Evolutionary conservation across 805 yeast genomes (phyloP).

Genomic region (Nakazawaea wyomingensis): DNA sequence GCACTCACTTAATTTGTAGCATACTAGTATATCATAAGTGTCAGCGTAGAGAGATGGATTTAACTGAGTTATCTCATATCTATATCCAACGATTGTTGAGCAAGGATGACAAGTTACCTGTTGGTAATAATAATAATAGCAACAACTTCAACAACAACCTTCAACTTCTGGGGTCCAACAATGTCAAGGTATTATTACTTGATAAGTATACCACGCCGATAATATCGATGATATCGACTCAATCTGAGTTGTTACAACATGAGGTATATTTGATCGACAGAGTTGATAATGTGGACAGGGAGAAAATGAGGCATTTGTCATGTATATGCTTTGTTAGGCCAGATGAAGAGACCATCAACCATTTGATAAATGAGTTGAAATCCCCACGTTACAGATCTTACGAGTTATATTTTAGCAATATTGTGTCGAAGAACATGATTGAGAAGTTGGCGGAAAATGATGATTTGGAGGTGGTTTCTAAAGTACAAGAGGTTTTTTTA

Average conservation of each 20-base stretch:
- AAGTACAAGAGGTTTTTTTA: constrained; percentile 78
- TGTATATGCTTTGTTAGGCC: constrained; percentile 82
- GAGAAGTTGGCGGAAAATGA: constrained; percentile 90
- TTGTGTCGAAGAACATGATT: constrained; percentile 67
- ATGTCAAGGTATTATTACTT: constrained; percentile 69
- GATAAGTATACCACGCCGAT: constrained; percentile 78
- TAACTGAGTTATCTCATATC: constrained; percentile 39
- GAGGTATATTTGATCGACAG: constrained; percentile 83
- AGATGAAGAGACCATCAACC: constrained; percentile 52
- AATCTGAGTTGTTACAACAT: constrained; percentile 72
- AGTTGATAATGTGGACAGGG: constrained; percentile 55
- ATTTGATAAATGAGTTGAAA: constrained; percentile 60
- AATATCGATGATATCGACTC: constrained; percentile 86
- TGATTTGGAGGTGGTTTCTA: constrained; percentile 70
- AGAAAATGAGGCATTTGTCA: constrained; percentile 70
- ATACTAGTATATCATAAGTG: too few relatives aligned
- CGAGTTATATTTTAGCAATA: constrained; percentile 72
- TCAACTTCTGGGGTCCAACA: constrained; percentile 5
- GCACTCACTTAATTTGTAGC: neutral
- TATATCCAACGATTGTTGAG: constrained; percentile 36
- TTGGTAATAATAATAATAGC: constrained; percentile 18
- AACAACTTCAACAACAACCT: too few relatives aligned
- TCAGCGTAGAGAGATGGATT: too few relatives aligned
- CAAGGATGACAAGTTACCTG: neutral
- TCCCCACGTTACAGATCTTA: constrained; percentile 78